These are phyloP conservation scores for Penicillium sp. DNA, from an alignment of 2,329 filamentous ascomycete genomes.

Conservation along the genomic window DNA sequence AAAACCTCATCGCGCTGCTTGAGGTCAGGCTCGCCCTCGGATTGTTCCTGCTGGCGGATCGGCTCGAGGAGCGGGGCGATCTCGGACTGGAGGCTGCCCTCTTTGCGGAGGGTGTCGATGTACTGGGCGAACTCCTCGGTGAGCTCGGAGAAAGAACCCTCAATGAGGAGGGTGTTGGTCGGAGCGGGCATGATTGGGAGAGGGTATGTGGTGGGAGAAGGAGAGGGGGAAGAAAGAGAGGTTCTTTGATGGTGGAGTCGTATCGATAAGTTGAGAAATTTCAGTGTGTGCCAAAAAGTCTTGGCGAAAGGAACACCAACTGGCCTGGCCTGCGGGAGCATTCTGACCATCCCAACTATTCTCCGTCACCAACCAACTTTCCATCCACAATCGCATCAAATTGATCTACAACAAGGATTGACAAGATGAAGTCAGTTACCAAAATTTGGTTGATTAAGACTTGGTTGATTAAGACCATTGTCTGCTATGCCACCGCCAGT, in stretches of 20 bases:
- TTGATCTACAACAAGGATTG: background rate
- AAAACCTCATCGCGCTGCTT: conserved; percentile 79
- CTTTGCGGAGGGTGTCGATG: conserved; percentile 78
- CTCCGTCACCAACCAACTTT: background rate
- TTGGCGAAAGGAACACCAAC: conserved; percentile 36
- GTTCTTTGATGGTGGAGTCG: conserved; percentile 38
- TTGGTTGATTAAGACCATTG: conserved; percentile 5
- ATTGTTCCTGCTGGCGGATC: conserved; percentile 56
- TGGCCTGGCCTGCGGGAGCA: conserved; percentile 7
- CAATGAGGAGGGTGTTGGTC: conserved; percentile 69
- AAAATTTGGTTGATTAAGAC: background rate
- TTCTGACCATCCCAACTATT: background rate
- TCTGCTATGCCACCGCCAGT: background rate
- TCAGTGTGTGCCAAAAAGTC: conserved; percentile 46
- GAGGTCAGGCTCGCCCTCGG: conserved; percentile 55
- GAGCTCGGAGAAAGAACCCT: conserved; percentile 92
- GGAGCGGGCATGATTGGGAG: conserved; percentile 57
- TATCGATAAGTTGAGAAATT: conserved; percentile 45
- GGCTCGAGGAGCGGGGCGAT: conserved; percentile 68
- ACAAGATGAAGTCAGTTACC: no score
- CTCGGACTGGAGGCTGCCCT: conserved; percentile 59
- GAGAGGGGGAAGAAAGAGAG: conserved; percentile 13
- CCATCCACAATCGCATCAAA: background rate
- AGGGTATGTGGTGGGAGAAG: conserved; percentile 20
- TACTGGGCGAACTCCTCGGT: conserved; percentile 93